Conservation (phyloP, 805 yeast species). For the Candida arabinofermentans region DNA sequence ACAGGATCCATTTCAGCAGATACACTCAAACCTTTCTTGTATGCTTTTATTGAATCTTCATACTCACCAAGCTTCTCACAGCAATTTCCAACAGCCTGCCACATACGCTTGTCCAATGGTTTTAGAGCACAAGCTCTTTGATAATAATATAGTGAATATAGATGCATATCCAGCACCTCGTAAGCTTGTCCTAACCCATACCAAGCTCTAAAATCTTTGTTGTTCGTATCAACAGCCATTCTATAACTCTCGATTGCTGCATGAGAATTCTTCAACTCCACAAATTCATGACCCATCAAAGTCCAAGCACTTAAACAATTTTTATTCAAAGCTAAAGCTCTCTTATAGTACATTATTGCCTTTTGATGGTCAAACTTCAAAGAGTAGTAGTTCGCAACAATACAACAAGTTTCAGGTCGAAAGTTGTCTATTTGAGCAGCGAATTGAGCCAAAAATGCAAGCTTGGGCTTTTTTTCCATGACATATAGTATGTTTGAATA, state of each 20-base stretch:
- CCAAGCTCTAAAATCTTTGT: slow-evolving; percentile 94
- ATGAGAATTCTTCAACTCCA: slow-evolving; percentile 91
- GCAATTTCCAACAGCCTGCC: slow-evolving; percentile 93
- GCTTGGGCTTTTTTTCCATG: slow-evolving; percentile 81
- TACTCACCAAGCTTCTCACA: slow-evolving; percentile 71
- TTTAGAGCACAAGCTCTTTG: slow-evolving; percentile 86
- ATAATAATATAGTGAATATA: slow-evolving; percentile 87
- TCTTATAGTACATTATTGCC: slow-evolving; percentile 86
- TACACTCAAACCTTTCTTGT: slow-evolving; percentile 66
- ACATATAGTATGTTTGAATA: slow-evolving; percentile 95
- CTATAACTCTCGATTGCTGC: slow-evolving; percentile 96
- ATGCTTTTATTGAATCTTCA: slow-evolving; percentile 75
- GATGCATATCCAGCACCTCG: slow-evolving; percentile 92
- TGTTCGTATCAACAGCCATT: slow-evolving; percentile 85
- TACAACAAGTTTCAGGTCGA: slow-evolving; percentile 92
- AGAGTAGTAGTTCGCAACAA: slow-evolving; percentile 90
- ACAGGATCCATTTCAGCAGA: slow-evolving; percentile 47
- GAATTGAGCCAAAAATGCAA: slow-evolving; percentile 82
- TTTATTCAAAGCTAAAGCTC: slow-evolving; percentile 80
- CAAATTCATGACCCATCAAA: slow-evolving; percentile 97
- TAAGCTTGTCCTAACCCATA: slow-evolving; percentile 98
- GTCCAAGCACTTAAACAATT: slow-evolving; percentile 93
- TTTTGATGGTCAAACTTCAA: slow-evolving; percentile 90
- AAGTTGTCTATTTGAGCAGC: slow-evolving; percentile 79
- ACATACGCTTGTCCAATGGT: slow-evolving; percentile 88